phyloP scores from a whole-genome alignment of 352 stramenopile species.

The Phytopythium vexans region DNA sequence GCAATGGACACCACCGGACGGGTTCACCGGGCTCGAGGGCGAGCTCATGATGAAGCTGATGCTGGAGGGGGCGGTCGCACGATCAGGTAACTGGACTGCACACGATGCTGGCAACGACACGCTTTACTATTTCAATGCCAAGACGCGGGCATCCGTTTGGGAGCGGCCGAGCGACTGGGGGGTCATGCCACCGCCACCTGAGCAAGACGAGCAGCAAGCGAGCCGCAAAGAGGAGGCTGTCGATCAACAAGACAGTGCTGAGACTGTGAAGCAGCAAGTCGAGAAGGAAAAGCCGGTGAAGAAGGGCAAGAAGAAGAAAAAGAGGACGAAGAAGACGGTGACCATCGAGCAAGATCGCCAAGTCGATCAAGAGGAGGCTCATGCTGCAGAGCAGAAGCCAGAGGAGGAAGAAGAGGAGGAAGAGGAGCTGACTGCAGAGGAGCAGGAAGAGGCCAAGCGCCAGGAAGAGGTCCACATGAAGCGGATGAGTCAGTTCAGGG shows the following conservation, averaged over 20 bases:
- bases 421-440: constrained; percentile 24
- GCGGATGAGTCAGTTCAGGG: constrained; percentile 52
- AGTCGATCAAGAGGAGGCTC: constrained; percentile 10
- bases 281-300: constrained; percentile 15
- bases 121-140: constrained; percentile 81
- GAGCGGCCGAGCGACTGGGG: constrained; percentile 68
- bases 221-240: neutral
- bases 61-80: constrained; percentile 63
- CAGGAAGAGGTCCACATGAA: constrained; percentile 37
- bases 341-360: constrained; percentile 7
- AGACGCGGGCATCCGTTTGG: constrained; percentile 65
- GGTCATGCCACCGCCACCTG: constrained; percentile 18
- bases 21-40: constrained; percentile 47
- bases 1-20: constrained; percentile 52
- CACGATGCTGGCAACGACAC: constrained; percentile 69
- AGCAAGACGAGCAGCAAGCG: constrained; percentile 7
- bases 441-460: constrained; percentile 27
- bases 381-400: neutral
- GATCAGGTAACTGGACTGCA: constrained; percentile 63
- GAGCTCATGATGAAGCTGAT: constrained; percentile 87
- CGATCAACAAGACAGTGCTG: constrained; percentile 1
- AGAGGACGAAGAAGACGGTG: constrained; percentile 9
- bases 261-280: neutral
- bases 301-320: constrained; percentile 24
- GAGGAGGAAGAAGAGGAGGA: constrained; percentile 22